Conservation (phyloP, 352 stramenopile species). For the Ophiocytium majus region DNA sequence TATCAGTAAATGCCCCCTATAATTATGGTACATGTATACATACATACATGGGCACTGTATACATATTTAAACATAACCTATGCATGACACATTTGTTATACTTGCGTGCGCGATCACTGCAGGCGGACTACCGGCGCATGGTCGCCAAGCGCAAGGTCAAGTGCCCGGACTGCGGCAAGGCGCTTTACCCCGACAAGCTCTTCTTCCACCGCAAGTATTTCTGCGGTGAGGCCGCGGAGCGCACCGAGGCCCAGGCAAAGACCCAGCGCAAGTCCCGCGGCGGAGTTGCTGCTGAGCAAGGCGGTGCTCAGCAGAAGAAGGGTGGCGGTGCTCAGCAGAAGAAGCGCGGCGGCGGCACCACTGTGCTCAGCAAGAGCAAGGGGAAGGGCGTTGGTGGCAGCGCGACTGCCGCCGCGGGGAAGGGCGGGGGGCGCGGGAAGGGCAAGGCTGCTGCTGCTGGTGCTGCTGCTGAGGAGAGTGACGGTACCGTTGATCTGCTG, state of each 20-base stretch:
- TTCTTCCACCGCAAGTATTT: slow-evolving; percentile 92
- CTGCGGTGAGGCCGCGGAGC: slow-evolving; percentile 90
- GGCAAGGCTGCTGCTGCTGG: slow-evolving; percentile 37
- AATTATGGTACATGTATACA: no score
- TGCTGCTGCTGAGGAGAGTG: slow-evolving; percentile 34
- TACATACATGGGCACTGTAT: no score
- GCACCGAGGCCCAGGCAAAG: slow-evolving; percentile 82
- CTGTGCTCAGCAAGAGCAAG: slow-evolving; percentile 58
- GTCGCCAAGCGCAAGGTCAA: slow-evolving; percentile 66
- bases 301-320: slow-evolving; percentile 3
- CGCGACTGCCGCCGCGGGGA: slow-evolving; percentile 17
- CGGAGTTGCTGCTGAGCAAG: slow-evolving; percentile 1
- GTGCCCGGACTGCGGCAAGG: slow-evolving; percentile 91
- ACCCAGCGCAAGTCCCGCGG: slow-evolving; percentile 67
- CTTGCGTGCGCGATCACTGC: not conserved
- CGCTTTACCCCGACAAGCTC: slow-evolving; percentile 82
- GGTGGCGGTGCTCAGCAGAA: slow-evolving; percentile 2
- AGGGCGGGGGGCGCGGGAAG: slow-evolving; percentile 44
- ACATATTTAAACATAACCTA: no score
- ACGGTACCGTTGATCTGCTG: slow-evolving; percentile 26
- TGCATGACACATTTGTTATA: not conserved
- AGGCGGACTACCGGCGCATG: slow-evolving; percentile 59
- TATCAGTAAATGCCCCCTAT: no score
- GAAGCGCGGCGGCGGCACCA: not conserved
- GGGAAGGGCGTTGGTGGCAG: slow-evolving; percentile 48